Base-by-base conservation (phyloP, 2,329 filamentous ascomycete species). In the Trichoderma cornu-damae region DNA sequence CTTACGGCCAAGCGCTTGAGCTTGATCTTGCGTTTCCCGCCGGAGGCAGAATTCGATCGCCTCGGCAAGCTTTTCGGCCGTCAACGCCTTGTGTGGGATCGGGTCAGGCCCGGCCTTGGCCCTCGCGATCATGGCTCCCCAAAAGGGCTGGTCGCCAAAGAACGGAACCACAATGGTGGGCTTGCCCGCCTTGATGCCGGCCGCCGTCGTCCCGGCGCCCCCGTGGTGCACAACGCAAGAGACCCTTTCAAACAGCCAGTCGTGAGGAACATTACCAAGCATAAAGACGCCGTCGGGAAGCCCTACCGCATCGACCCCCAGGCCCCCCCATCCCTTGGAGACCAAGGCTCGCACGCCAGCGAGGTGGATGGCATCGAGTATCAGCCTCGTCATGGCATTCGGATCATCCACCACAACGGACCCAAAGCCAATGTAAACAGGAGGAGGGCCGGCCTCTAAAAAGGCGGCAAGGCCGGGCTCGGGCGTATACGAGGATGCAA, bases 101-200 rank as follows among this genome's bases (percentile, higher is more conserved):
- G 88, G 87, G 1, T 77, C 72, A 0, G 88, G 88, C 0, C 89
- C 88, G 5, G 88, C 89, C 8, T 87, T 86, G 6, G 88, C 87
- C 59, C 77, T 79, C 0, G 85, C 80, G 37, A 91, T 83, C 80
- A 92, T 91, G 8, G 84, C 79, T 6, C 89, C 89, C 89, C 89
- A 92, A 66, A 92, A 93, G 0, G 86, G 86, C 69, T 93, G 89
- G 64, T 93, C 89, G 1, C 89, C 89, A 66, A 92, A 96, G 74
- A 96, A 96, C 0, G 90, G 90, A 0, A 96, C 85, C 2, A 96
- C 80, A 2, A 94, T 82, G 0, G 90, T 96, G 2, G 90, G 90
- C 54, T 85, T 85, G 22, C 90, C 90, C 1, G 85, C 82, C 16
- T 87, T 82, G 60, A 96, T 89, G n/a, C 90, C 90, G 1, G 90